A percentile compares a stretch with the other conserved stretches of the same genome.
Evolutionary conservation across 2,329 filamentous ascomycete genomes (phyloP).

Genomic region (Ophidiomyces ophidiicola): DNA sequence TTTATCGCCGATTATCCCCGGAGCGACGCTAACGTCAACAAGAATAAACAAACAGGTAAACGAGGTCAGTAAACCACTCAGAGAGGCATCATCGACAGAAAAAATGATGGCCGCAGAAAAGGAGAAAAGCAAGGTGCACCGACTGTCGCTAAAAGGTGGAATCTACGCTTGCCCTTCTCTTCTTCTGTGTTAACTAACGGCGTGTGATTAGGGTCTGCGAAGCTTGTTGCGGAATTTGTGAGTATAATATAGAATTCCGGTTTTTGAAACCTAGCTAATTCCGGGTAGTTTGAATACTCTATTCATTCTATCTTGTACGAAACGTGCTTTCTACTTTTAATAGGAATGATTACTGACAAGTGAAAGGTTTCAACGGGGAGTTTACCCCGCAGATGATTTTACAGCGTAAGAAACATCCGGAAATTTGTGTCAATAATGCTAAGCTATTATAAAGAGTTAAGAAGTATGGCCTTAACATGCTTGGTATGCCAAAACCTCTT

Average conservation of each 20-base stretch:
- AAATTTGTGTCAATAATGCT: slow-evolving; percentile 4
- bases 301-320: slow-evolving; percentile 96
- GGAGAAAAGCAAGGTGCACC: slow-evolving; percentile 81
- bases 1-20: slow-evolving; percentile 9
- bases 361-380: slow-evolving; percentile 64
- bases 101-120: slow-evolving; percentile 37
- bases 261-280: no score
- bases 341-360: not conserved
- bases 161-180: not conserved
- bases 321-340: slow-evolving; percentile 23
- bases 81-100: not conserved
- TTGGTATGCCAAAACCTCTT: slow-evolving; percentile 43
- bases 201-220: slow-evolving; percentile 49
- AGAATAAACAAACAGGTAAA: not conserved
- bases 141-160: slow-evolving; percentile 57
- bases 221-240: slow-evolving; percentile 91
- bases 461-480: slow-evolving; percentile 98
- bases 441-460: slow-evolving; percentile 51
- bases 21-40: slow-evolving; percentile 4
- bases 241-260: no score
- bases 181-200: slow-evolving; percentile 1
- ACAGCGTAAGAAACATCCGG: slow-evolving; percentile 51
- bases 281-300: slow-evolving; percentile 72
- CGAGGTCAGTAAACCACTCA: not conserved
- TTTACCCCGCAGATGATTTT: slow-evolving; percentile 92